Evolutionary conservation across 2,329 filamentous ascomycete genomes (phyloP).

Genomic region (Diaporthe longicolla): DNA sequence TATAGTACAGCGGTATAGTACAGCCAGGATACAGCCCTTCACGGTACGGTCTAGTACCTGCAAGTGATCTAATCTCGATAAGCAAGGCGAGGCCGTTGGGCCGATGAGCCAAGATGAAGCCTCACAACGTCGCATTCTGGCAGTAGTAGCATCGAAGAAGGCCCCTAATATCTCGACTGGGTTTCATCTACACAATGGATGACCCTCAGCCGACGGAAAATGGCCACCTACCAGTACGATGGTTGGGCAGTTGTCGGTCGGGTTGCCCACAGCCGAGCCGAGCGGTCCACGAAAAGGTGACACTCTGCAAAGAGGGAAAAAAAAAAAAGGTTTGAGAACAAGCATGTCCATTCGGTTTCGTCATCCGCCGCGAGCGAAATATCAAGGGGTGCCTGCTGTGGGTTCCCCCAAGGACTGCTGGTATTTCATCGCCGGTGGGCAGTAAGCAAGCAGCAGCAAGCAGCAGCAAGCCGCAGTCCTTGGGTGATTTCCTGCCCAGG

Average conservation of each 20-base stretch:
- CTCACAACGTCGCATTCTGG: conserved; percentile 33
- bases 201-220: conserved; percentile 11
- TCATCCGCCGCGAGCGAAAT: conserved; percentile 28
- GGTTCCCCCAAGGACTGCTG: conserved; percentile 19
- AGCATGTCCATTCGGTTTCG: conserved; percentile 26
- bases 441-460: not conserved
- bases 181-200: conserved; percentile 33
- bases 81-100: conserved; percentile 17
- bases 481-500: conserved; percentile 28
- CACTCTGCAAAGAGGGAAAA: not conserved
- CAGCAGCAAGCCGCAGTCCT: not conserved
- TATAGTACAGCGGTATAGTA: not conserved
- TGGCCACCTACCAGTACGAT: not conserved
- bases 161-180: conserved; percentile 38
- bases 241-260: conserved; percentile 9
- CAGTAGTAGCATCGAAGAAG: conserved; percentile 3
- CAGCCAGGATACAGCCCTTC: not conserved
- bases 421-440: conserved; percentile 7
- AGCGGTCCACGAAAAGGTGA: conserved; percentile 2
- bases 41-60: conserved; percentile 7
- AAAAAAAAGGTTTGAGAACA: not conserved
- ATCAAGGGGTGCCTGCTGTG: conserved; percentile 28
- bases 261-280: conserved; percentile 19
- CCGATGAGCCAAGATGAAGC: conserved; percentile 20
- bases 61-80: conserved; percentile 31